Conservation (phyloP, 768 basidiomycete genomes). For the Roridomyces roridus region DNA sequence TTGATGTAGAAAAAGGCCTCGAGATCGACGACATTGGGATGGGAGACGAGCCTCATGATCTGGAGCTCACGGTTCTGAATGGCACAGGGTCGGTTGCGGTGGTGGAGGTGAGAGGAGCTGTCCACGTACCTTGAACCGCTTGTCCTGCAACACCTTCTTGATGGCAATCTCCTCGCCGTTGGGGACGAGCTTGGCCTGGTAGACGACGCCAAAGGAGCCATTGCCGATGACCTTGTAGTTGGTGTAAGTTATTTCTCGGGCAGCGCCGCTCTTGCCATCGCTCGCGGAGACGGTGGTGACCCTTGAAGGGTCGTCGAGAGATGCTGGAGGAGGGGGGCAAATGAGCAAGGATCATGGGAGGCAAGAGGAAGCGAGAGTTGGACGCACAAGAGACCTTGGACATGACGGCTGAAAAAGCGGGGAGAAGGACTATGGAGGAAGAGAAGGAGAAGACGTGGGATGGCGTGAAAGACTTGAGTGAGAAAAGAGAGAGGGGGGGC, state of each 20-base stretch:
- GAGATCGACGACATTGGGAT: constrained; percentile 98
- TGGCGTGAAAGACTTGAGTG: constrained; percentile 1
- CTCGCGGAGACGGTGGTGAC: constrained; percentile 95
- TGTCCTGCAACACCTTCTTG: constrained; percentile 99
- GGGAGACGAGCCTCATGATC: constrained; percentile 96
- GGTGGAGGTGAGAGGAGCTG: constrained; percentile 23
- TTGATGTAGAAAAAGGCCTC: constrained; percentile 99
- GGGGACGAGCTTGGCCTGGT: constrained; percentile 87
- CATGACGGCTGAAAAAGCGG: constrained; percentile 21
- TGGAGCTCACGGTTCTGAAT: constrained; percentile 96
- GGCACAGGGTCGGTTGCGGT: constrained; percentile 8
- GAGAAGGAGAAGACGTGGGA: constrained; percentile 15
- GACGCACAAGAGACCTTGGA: constrained; percentile 37
- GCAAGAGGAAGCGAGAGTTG: constrained; percentile 23
- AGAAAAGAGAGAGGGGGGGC: constrained; percentile 1
- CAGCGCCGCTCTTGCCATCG: constrained; percentile 92
- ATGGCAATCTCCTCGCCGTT: constrained; percentile 91
- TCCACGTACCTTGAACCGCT: constrained; percentile 94
- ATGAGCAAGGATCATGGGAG: constrained; percentile 14
- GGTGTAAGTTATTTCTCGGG: constrained; percentile 89
- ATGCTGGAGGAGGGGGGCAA: constrained; percentile 40
- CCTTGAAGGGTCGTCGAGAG: constrained; percentile 95
- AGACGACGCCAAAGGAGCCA: constrained; percentile 99
- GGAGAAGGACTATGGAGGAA: constrained; percentile 2
- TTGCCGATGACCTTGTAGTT: constrained; percentile 99